Conservation (phyloP, 495 filamentous ascomycete genomes). For the Aspergillus biplanus region DNA sequence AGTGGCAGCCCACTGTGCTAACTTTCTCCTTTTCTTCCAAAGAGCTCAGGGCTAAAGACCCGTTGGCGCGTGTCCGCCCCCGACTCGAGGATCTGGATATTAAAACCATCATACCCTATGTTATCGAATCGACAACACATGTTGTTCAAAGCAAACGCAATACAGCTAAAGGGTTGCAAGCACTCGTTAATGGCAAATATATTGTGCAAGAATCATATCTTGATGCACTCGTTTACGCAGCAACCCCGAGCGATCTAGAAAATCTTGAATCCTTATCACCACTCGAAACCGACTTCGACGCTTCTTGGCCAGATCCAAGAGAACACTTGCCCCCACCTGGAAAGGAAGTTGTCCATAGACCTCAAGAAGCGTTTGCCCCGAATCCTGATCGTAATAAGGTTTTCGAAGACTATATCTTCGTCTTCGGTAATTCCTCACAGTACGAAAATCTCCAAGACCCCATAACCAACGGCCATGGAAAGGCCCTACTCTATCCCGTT, state of each 20-base stretch:
- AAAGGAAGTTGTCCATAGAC: slow-evolving; percentile 70
- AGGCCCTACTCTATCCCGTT: slow-evolving; percentile 69
- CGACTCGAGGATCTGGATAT: slow-evolving; percentile 82
- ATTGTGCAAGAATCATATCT: slow-evolving; percentile 80
- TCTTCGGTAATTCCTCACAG: slow-evolving; percentile 82
- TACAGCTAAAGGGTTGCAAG: slow-evolving; percentile 81
- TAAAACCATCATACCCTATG: slow-evolving; percentile 76
- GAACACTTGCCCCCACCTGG: slow-evolving; percentile 74
- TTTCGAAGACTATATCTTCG: slow-evolving; percentile 86
- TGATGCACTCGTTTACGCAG: slow-evolving; percentile 72
- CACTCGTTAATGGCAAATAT: slow-evolving; percentile 79
- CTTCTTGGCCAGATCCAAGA: slow-evolving; percentile 74
- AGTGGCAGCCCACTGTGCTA: slow-evolving; percentile 79
- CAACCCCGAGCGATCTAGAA: slow-evolving; percentile 53
- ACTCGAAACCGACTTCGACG: slow-evolving; percentile 84
- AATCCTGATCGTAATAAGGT: slow-evolving; percentile 66
- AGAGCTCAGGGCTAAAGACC: slow-evolving; percentile 70
- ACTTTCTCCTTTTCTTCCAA: slow-evolving; percentile 82
- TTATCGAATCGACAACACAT: slow-evolving; percentile 75
- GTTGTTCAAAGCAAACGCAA: slow-evolving; percentile 90
- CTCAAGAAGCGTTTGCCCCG: slow-evolving; percentile 67
- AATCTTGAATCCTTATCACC: slow-evolving; percentile 60
- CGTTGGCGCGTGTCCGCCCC: slow-evolving; percentile 60
- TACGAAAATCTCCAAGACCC: slow-evolving; percentile 73
- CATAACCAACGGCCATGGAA: slow-evolving; percentile 81